A percentile compares a stretch with the other conserved stretches of the same genome.
phyloP scores from a whole-genome alignment of 257 asterid genomes.

The Solanum neorickii region DNA sequence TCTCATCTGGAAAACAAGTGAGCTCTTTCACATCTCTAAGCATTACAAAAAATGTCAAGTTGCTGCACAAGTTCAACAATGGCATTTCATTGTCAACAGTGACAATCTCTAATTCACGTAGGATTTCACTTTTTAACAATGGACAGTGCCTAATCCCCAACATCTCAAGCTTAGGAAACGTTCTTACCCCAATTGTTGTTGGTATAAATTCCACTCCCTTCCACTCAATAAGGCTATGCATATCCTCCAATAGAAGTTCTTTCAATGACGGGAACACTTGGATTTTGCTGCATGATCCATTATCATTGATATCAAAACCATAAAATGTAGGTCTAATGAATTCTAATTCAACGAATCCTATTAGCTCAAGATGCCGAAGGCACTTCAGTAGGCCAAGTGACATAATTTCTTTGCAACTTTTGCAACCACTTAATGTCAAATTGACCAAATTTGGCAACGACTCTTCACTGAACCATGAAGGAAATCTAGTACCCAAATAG shows the following conservation, averaged over 20 bases:
- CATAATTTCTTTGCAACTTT: constrained; percentile 4
- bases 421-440: background rate
- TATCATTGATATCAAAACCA: background rate
- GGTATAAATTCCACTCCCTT: background rate
- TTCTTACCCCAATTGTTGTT: background rate
- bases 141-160: background rate
- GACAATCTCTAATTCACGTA: background rate
- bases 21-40: background rate
- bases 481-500: background rate
- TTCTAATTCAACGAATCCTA: background rate
- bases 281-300: background rate
- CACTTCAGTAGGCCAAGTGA: constrained; percentile 10
- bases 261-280: background rate
- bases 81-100: background rate
- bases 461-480: constrained; percentile 1
- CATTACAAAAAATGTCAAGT: background rate
- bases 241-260: background rate
- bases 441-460: background rate
- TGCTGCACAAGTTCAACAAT: background rate
- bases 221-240: constrained; percentile 12
- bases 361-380: background rate
- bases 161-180: constrained; percentile 9
- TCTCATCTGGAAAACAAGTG: background rate
- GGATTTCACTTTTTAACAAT: background rate
- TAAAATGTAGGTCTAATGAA: background rate